Conservation (phyloP, 305 asterid species). For the Fraxinus ornus region DNA sequence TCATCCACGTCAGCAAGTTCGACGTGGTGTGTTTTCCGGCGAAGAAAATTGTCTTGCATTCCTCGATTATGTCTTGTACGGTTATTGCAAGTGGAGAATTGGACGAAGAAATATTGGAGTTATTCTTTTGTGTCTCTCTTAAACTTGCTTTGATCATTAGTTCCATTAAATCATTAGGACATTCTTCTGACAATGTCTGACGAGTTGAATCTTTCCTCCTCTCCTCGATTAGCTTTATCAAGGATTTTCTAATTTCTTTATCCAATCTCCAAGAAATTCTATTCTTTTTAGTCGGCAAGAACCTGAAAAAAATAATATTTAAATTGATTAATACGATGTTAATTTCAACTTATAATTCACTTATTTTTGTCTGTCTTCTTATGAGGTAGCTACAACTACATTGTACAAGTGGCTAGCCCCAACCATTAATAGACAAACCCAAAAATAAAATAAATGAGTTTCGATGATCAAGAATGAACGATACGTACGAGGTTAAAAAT, state of each 20-base stretch:
- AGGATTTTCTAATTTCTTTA: constrained; percentile 62
- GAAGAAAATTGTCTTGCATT: constrained; percentile 90
- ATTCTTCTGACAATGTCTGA: constrained; percentile 50
- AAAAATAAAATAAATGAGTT: neutral
- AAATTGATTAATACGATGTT: neutral
- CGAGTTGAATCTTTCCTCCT: constrained; percentile 35
- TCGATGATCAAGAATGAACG: neutral
- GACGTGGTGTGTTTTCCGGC: constrained; percentile 96
- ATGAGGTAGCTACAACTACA: neutral
- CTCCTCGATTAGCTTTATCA: constrained; percentile 63
- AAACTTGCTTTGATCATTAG: constrained; percentile 68
- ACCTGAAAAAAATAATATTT: constrained; percentile 39
- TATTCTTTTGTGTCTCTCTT: constrained; percentile 12
- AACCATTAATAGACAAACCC: neutral
- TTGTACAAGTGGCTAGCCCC: neutral
- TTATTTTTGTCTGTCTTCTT: neutral
- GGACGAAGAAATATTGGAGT: neutral
- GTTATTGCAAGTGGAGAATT: constrained; percentile 36
- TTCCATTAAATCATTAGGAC: constrained; percentile 81
- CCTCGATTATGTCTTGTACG: constrained; percentile 74
- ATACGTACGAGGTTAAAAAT: neutral
- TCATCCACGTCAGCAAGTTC: constrained; percentile 88
- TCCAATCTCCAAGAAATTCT: constrained; percentile 88
- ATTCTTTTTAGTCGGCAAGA: constrained; percentile 79
- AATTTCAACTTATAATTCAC: neutral